Percentiles rank a stretch among this genome's conserved stretches.
Evolutionary conservation across 2,329 filamentous ascomycete species (phyloP).

Genomic region (Aureobasidium pullulans): DNA sequence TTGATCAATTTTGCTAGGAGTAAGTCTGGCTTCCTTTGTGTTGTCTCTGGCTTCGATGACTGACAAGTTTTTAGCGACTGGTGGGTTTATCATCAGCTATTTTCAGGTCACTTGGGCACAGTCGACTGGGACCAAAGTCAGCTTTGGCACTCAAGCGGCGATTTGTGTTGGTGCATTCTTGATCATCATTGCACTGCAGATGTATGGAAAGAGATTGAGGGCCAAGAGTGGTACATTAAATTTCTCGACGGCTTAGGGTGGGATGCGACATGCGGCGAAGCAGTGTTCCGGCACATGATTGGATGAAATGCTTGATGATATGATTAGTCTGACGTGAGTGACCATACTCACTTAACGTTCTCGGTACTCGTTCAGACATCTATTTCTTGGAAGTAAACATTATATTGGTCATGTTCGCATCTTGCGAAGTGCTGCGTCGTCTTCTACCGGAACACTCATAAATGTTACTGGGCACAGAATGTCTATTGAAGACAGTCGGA

Average conservation of each 20-base stretch:
- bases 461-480: no score
- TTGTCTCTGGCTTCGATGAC: neutral
- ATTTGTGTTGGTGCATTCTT: constrained; percentile 13
- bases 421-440: no score
- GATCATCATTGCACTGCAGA: constrained; percentile 14
- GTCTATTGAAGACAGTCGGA: no score
- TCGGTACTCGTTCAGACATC: no score
- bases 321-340: no score
- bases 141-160: constrained; percentile 17
- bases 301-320: no score
- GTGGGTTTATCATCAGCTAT: constrained; percentile 47
- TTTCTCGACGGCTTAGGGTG: constrained; percentile 9
- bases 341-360: no score
- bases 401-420: no score
- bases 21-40: neutral
- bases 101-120: constrained; percentile 45
- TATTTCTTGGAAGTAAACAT: no score
- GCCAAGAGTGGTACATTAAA: constrained; percentile 9
- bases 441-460: no score
- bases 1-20: constrained; percentile 42
- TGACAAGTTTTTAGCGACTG: constrained; percentile 24
- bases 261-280: no score
- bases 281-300: no score
- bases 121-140: constrained; percentile 13
- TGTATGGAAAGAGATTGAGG: constrained; percentile 16